A percentile compares a stretch with the other conserved stretches of the same genome.
Evolutionary conservation across 352 stramenopile species (phyloP).

Genomic region (Pythium brassicae): DNA sequence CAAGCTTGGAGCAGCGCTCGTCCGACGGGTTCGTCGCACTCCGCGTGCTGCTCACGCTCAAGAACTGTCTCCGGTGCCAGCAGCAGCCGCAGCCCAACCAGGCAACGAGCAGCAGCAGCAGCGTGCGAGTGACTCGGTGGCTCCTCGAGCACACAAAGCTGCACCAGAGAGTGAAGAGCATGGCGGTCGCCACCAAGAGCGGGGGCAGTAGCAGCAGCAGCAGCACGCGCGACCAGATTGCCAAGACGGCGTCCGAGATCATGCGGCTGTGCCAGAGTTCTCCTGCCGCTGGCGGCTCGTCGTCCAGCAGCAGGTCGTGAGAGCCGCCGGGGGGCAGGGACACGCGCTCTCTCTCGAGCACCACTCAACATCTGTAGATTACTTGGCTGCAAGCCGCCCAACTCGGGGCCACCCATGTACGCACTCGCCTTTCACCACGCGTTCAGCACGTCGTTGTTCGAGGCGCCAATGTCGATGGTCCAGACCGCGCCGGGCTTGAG

Average conservation of each 20-base stretch:
- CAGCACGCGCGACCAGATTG: conserved; percentile 33
- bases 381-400: not conserved
- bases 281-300: too few relatives aligned
- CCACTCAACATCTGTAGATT: conserved; percentile 1
- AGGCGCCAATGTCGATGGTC: conserved; percentile 79
- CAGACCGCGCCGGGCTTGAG: conserved; percentile 74
- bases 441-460: conserved; percentile 58
- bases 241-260: conserved; percentile 44
- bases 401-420: not conserved
- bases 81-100: not conserved
- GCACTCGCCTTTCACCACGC: conserved; percentile 54
- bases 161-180: conserved; percentile 16
- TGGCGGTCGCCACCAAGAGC: conserved; percentile 8
- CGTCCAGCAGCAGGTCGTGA: not conserved
- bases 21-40: conserved; percentile 28
- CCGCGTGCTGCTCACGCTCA: conserved; percentile 49
- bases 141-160: conserved; percentile 20
- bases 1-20: conserved; percentile 20
- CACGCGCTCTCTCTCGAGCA: not conserved
- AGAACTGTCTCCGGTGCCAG: conserved; percentile 55
- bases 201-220: conserved; percentile 5
- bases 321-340: not conserved
- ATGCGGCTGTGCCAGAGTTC: conserved; percentile 18
- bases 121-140: conserved; percentile 25
- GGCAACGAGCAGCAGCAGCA: conserved; percentile 7